These are phyloP conservation scores for Hypoxylon lienhwacheense DNA, from an alignment of 495 filamentous ascomycete genomes.

Conservation along the genomic window DNA sequence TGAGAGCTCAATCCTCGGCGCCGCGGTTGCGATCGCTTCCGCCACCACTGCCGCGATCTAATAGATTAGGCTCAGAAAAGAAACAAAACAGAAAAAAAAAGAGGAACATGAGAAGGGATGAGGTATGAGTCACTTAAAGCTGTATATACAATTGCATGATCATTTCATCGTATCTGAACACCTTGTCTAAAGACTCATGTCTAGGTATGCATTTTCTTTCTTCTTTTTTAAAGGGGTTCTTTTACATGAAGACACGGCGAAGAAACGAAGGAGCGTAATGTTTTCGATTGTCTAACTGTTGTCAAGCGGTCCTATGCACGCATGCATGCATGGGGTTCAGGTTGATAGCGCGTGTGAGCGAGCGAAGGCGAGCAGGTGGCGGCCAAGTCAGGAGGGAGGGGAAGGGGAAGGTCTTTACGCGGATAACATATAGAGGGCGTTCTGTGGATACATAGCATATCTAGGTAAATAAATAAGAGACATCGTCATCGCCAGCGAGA, in stretches of 20 bases:
- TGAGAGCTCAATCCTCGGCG: slow-evolving; percentile 65
- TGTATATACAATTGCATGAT: too few species aligned
- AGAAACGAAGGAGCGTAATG: slow-evolving; percentile 15
- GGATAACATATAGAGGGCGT: slow-evolving; percentile 19
- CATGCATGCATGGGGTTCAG: not conserved
- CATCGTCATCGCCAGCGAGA: not conserved
- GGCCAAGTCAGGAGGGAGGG: not conserved
- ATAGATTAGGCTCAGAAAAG: not conserved
- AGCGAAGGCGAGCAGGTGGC: slow-evolving; percentile 9
- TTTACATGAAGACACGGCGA: not conserved
- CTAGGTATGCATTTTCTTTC: too few species aligned
- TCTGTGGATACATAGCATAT: slow-evolving; percentile 17
- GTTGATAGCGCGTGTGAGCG: not conserved
- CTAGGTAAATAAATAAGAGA: slow-evolving; percentile 16
- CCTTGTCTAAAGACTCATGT: slow-evolving; percentile 4
- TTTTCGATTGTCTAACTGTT: not conserved
- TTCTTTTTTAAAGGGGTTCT: too few species aligned
- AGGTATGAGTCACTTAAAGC: too few species aligned
- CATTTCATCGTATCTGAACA: too few species aligned
- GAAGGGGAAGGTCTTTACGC: not conserved
- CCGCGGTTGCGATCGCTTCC: slow-evolving; percentile 61
- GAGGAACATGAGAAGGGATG: too few species aligned
- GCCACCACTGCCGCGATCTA: slow-evolving; percentile 28
- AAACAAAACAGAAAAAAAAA: not conserved
- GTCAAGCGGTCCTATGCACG: not conserved